These are phyloP conservation scores for Heteromeles arbutifolia DNA, from an alignment of 306 rosid genomes.

Conservation along the genomic window DNA sequence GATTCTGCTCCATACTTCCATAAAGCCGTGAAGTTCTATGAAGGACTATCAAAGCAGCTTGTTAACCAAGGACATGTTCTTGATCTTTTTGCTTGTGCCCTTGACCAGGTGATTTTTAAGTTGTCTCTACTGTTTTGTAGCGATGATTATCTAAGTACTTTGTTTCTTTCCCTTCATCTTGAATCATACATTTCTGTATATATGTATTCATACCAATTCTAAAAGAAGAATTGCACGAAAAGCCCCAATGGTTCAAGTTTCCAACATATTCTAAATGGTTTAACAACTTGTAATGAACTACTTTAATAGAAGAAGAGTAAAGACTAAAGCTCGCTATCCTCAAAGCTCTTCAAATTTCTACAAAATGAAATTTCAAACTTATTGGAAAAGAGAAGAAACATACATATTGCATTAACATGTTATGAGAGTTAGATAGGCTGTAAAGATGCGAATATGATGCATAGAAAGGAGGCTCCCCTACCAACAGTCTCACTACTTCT, in stretches of 20 bases:
- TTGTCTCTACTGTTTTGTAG: conserved; percentile 2
- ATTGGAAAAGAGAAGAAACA: background rate
- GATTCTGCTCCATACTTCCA: conserved; percentile 87
- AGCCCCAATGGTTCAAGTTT: background rate
- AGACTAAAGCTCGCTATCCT: background rate
- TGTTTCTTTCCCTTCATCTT: background rate
- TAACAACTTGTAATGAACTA: background rate
- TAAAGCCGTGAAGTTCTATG: conserved; percentile 84
- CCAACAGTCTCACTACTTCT: background rate
- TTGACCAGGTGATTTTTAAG: conserved; percentile 70
- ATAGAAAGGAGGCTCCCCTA: background rate
- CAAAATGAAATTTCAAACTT: background rate
- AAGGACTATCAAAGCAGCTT: conserved; percentile 91
- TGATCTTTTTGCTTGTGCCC: conserved; percentile 96
- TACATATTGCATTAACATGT: background rate
- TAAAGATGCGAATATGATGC: background rate
- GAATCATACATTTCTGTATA: background rate
- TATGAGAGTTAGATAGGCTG: background rate
- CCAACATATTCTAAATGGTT: background rate
- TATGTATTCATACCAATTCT: background rate
- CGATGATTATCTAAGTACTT: background rate
- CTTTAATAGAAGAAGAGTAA: background rate
- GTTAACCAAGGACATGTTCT: conserved; percentile 95
- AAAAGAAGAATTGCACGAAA: background rate
- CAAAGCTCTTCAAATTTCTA: background rate